Evolutionary conservation across 2,329 filamentous ascomycete genomes (phyloP), one percentile per base, ranked within the genome.

Genomic region (Arthrobotrys pseudoclavata): DNA sequence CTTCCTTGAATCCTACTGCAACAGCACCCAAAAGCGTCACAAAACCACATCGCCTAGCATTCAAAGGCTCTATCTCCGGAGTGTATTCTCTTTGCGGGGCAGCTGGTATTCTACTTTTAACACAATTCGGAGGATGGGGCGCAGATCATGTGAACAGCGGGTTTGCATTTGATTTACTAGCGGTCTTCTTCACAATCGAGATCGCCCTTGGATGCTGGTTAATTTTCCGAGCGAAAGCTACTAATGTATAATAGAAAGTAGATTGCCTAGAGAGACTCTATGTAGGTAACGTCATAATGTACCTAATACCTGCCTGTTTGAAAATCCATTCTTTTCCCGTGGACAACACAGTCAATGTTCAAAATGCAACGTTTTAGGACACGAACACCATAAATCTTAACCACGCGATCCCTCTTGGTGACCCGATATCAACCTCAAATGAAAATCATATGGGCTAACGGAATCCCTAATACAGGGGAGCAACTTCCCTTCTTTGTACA

Each of bases 11-110:
- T 18, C 57, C 48, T 6, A 13, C 18, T 13, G 83, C 0, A 82
- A 82, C 0, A 24, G 9, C 50, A 5, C 7, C 47, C 4, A 24
- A 81, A 84, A 0, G 50, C 70, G 20, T 84, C 85, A 29, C 24
- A 79, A 85, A 1, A 78, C 75, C 0, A 81, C 80, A 0, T 83
- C 88, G 66, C 52, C 1, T 86, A n/a, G 85, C 88, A 53, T 88
- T 98, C 66, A 98, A 98, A 85, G 96, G 96, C 12, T 95, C 93
- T 13, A 96, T 99, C 80, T 95, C 96, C 0, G 96, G 96, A 1
- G 91, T 97, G 0, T 99, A 99, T 84, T 96, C 92, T 66, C 89
- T 97, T 79, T 94, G 91, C 69, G 96, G 96, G 10, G 96, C 95
- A 13, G 91, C 90, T 0, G 96, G 94, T 0, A 99, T 99, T 64